Conservation (phyloP, 129 eudicot species). For the Centella asiatica region DNA sequence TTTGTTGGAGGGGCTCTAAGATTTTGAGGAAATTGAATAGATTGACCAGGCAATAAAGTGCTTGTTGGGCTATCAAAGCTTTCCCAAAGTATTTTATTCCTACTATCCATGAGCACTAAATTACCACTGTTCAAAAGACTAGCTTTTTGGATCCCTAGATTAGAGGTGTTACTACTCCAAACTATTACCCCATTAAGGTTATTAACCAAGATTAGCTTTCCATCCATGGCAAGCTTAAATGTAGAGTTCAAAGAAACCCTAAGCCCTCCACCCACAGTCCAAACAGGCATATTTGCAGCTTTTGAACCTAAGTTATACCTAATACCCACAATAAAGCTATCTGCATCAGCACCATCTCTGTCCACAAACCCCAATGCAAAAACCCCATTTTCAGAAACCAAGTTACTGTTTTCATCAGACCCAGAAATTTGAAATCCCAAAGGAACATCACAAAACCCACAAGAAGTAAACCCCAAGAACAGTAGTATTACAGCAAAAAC, state of each 20-base stretch:
- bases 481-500: conserved; percentile 26
- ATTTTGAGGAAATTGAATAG: conserved; percentile 45
- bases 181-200: conserved; percentile 35
- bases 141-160: conserved; percentile 51
- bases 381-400: conserved; percentile 61
- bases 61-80: conserved; percentile 66
- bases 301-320: conserved; percentile 46
- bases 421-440: conserved; percentile 52
- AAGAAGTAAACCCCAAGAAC: conserved; percentile 27
- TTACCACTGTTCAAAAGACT: conserved; percentile 56
- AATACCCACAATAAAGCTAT: conserved; percentile 46
- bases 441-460: conserved; percentile 46
- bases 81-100: conserved; percentile 42
- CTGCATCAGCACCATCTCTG: conserved; percentile 32
- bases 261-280: conserved; percentile 73
- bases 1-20: conserved; percentile 51
- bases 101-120: conserved; percentile 41
- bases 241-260: conserved; percentile 54
- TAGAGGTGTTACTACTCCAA: conserved; percentile 72
- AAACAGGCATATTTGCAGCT: conserved; percentile 48
- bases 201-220: conserved; percentile 41
- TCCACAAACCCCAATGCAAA: conserved; percentile 65
- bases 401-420: conserved; percentile 28
- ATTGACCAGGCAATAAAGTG: conserved; percentile 58
- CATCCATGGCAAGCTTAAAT: conserved; percentile 51